Base-by-base conservation (phyloP, 305 asterid species). In the Fraxinus floribunda region DNA sequence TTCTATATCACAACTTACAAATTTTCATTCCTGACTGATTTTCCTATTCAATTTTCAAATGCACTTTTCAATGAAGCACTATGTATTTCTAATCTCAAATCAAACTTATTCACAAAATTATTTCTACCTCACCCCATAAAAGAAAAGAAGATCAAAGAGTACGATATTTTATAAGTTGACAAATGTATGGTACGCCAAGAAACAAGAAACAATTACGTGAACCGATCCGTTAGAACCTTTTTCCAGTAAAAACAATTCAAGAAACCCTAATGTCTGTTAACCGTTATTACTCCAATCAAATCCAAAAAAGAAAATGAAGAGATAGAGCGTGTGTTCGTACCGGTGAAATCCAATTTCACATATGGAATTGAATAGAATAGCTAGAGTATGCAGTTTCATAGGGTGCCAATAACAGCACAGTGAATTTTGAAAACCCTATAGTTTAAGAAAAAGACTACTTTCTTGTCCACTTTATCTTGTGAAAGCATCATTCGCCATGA, bases 401-500 rank as follows among this genome's bases (percentile, higher is more conserved):
- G 22, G 39, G 75, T 30, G 22, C 75, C 10, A 20, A 30, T 75
- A 72, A 44, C 64, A 41, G 35, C 64, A 68, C 39, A 66, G 82
- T 74, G 66, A 34, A 52, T 78, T 46, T 5, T 44, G 73, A 81
- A 86, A 84, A 88, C 88, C 89, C 82, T 88, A 78, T 85, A 80
- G 85, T 80, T 77, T 86, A 86, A 77, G 85, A 83, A 81, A 84
- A 79, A 62, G 84, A 78, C 35, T 89, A 81, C 81, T 84, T 86
- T 68, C 82, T 80, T 44, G 86, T 78, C 68, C 81, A 83, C 84
- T 86, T 86, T 86, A 87, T 88, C 90, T 81, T 83, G 73, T 82
- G 85, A 30, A 81, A 88, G 89, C 90, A 86, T 80, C 89, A 82
- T 85, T 86, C 84, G 82, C 90, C 90, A 83, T 83, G 78, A 30